A percentile compares a stretch with the other conserved stretches of the same genome.
phyloP scores from a whole-genome alignment of 106 monocot species.

The Dendrobium huoshanense region DNA sequence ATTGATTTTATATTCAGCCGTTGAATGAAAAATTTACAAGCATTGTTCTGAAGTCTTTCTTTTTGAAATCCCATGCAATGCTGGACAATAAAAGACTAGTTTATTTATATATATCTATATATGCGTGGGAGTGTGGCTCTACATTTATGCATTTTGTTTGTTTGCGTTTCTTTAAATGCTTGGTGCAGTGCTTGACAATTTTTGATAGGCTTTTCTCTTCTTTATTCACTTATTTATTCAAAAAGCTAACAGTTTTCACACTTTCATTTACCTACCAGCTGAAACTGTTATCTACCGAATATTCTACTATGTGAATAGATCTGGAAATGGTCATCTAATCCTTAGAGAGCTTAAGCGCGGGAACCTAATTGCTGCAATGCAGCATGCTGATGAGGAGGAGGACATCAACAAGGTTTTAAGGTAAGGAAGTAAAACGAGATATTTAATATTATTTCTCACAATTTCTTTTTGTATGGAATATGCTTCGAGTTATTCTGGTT shows the following conservation, averaged over 20 bases:
- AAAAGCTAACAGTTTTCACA: too few species aligned
- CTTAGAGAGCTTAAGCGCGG: slow-evolving; percentile 87
- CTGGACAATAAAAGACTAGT: background rate
- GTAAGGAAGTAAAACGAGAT: slow-evolving; percentile 18
- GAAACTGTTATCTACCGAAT: slow-evolving; percentile 99
- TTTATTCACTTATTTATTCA: too few species aligned
- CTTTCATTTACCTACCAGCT: slow-evolving; percentile 30
- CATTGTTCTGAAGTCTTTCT: too few species aligned
- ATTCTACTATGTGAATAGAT: slow-evolving; percentile 94
- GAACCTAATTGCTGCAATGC: slow-evolving; percentile 89
- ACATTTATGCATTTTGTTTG: background rate
- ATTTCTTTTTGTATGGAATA: background rate
- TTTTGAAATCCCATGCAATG: too few species aligned
- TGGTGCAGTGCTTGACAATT: background rate
- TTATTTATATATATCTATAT: background rate
- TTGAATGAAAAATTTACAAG: too few species aligned
- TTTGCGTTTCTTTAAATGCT: background rate
- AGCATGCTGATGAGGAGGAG: slow-evolving; percentile 92
- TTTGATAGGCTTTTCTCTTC: too few species aligned
- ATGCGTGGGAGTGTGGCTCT: background rate
- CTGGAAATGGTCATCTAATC: slow-evolving; percentile 87
- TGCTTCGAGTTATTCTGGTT: background rate
- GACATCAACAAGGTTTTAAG: slow-evolving; percentile 97
- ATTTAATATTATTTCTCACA: background rate
- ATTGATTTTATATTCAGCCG: too few species aligned